A percentile compares a stretch with the other conserved stretches of the same genome.
These are phyloP conservation scores for Alternaria infectoria DNA, from an alignment of 2,329 filamentous ascomycete genomes.

Conservation along the genomic window DNA sequence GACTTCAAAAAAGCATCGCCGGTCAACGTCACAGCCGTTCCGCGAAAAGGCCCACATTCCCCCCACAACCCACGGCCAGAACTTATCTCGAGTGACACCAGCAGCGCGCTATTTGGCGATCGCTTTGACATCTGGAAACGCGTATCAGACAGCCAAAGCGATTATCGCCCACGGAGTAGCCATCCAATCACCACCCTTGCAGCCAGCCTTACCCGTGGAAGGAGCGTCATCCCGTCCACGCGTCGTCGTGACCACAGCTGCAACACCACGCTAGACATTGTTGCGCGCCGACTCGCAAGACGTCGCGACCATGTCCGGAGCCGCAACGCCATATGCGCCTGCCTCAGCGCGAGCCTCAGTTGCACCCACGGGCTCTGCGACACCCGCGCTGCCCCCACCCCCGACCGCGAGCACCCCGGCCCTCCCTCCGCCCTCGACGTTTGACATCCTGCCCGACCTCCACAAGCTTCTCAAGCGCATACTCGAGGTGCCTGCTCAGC, in stretches of 20 bases:
- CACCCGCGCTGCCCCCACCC: constrained; percentile 32
- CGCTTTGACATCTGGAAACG: constrained; percentile 3
- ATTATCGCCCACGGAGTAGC: constrained; percentile 7
- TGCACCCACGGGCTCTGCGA: constrained; percentile 40
- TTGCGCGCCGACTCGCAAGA: constrained; percentile 4
- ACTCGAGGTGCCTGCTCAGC: constrained; percentile 56
- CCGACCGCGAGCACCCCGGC: constrained; percentile 55
- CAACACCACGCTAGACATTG: constrained; percentile 27
- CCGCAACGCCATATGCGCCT: constrained; percentile 42
- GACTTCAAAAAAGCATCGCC: constrained; percentile 20
- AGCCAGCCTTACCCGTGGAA: constrained; percentile 21
- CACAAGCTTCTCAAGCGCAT: constrained; percentile 79
- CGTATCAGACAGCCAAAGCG: constrained; percentile 3
- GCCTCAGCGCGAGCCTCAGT: constrained; percentile 40
- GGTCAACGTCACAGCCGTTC: constrained; percentile 30
- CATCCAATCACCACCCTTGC: constrained; percentile 23
- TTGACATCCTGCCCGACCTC: constrained; percentile 85
- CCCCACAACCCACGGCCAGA: constrained; percentile 31
- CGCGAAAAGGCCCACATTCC: constrained; percentile 13
- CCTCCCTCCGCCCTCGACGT: constrained; percentile 77
- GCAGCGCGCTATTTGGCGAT: constrained; percentile 10
- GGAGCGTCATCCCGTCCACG: constrained; percentile 25
- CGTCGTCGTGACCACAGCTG: constrained; percentile 16
- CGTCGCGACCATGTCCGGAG: constrained; percentile 38
- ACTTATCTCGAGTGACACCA: constrained; percentile 23